Conservation (phyloP, 164 flowering plant genomes). For the Nelumbo lutea region DNA sequence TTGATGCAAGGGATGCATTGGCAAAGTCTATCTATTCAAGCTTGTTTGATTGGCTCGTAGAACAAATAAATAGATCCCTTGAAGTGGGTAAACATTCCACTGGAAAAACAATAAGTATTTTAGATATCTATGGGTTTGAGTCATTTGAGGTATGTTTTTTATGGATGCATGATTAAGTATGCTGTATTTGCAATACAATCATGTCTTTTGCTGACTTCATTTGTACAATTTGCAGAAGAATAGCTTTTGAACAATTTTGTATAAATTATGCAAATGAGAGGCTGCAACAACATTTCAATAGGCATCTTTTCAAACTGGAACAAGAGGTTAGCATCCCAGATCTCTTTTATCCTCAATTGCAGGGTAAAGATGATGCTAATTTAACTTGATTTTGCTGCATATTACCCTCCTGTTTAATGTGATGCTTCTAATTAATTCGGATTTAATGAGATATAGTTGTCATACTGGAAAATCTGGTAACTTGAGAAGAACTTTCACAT, state of each 20-base stretch:
- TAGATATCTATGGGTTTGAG: conserved; percentile 93
- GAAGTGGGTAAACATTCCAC: conserved; percentile 44
- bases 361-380: conserved; percentile 9
- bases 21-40: conserved; percentile 79
- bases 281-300: conserved; percentile 58
- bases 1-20: conserved; percentile 75
- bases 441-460: not conserved
- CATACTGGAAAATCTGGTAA: not conserved
- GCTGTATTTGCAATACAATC: not conserved
- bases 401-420: conserved; percentile 2
- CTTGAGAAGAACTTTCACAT: no score
- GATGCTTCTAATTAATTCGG: not conserved
- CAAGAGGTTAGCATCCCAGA: conserved; percentile 67
- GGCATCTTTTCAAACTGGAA: conserved; percentile 82
- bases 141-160: conserved; percentile 58
- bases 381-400: not conserved
- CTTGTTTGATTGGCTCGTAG: conserved; percentile 89
- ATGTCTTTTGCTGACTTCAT: conserved; percentile 4
- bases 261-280: conserved; percentile 54
- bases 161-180: not conserved
- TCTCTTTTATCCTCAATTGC: not conserved
- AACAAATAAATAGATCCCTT: conserved; percentile 73
- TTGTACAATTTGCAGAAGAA: conserved; percentile 56
- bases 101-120: conserved; percentile 74
- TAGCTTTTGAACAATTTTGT: conserved; percentile 91